Percentiles rank a stretch among this genome's conserved stretches.
Evolutionary conservation across 805 yeast species (phyloP).

Genomic region (Saturnispora ahearnii): DNA sequence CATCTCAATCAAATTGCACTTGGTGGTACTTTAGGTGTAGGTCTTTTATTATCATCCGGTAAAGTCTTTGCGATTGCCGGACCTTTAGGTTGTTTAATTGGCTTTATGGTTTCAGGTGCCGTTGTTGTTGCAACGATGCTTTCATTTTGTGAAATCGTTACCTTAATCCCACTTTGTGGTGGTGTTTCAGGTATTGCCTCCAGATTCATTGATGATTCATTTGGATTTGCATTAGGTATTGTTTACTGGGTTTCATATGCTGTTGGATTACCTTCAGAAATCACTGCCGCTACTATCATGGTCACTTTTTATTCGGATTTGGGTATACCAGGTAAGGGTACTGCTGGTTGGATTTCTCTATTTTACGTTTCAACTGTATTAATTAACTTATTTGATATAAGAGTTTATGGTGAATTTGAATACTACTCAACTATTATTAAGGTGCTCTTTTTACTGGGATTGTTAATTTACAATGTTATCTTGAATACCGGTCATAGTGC

Average conservation of each 20-base stretch:
- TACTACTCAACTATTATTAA: conserved; percentile 53
- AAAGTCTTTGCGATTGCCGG: conserved; percentile 69
- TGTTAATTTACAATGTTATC: conserved; percentile 57
- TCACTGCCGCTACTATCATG: conserved; percentile 73
- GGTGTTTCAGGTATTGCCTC: conserved; percentile 71
- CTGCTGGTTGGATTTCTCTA: conserved; percentile 63
- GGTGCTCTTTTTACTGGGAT: conserved; percentile 40
- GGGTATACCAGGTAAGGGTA: conserved; percentile 40
- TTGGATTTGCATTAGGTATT: conserved; percentile 68
- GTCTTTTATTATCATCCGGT: conserved; percentile 60
- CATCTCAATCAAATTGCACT: conserved; percentile 73
- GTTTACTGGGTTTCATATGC: conserved; percentile 67
- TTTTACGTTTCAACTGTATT: conserved; percentile 38
- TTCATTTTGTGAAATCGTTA: conserved; percentile 75
- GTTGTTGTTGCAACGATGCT: conserved; percentile 61
- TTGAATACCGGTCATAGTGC: conserved; percentile 51
- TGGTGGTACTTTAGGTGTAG: conserved; percentile 76
- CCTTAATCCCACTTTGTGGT: conserved; percentile 68
- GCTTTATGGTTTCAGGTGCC: conserved; percentile 54
- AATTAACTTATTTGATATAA: conserved; percentile 58
- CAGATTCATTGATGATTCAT: conserved; percentile 68
- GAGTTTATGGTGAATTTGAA: conserved; percentile 68
- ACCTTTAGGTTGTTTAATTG: conserved; percentile 65
- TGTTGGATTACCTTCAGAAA: conserved; percentile 67
- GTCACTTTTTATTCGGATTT: conserved; percentile 55